These are phyloP conservation scores for Tieghemiomyces parasiticus DNA, from an alignment of 192 early-diverging fungal species.

Conservation along the genomic window DNA sequence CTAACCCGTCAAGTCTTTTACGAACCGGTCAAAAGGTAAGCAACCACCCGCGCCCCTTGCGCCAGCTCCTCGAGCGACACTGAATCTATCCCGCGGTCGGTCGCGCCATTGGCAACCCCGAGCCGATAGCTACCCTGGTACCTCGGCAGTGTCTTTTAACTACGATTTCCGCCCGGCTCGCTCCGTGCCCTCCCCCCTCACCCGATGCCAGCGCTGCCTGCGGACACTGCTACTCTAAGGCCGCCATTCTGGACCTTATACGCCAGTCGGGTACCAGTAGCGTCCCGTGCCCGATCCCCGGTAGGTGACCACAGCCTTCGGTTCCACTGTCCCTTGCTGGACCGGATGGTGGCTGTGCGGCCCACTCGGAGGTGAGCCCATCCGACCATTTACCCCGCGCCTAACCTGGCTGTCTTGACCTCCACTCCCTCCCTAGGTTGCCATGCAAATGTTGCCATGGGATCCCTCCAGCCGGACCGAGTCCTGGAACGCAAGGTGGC, in stretches of 20 bases:
- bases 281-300: not conserved
- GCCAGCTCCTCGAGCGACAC: not conserved
- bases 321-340: not conserved
- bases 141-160: not conserved
- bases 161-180: too few species aligned
- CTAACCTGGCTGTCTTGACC: not conserved
- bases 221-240: not conserved
- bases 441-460: not conserved
- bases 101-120: not conserved
- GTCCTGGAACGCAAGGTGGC: not conserved
- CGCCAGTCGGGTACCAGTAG: not conserved
- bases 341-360: not conserved
- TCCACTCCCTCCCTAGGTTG: not conserved
- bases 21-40: not conserved
- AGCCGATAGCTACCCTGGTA: not conserved
- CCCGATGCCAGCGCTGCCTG: not conserved
- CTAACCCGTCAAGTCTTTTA: slow-evolving; percentile 6
- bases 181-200: too few species aligned
- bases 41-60: not conserved
- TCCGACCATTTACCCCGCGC: not conserved
- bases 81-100: not conserved
- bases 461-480: not conserved
- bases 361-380: not conserved
- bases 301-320: not conserved
- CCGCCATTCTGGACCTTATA: not conserved